phyloP scores from a whole-genome alignment of 345 rosid species.

The Chamaenerion angustifolium region DNA sequence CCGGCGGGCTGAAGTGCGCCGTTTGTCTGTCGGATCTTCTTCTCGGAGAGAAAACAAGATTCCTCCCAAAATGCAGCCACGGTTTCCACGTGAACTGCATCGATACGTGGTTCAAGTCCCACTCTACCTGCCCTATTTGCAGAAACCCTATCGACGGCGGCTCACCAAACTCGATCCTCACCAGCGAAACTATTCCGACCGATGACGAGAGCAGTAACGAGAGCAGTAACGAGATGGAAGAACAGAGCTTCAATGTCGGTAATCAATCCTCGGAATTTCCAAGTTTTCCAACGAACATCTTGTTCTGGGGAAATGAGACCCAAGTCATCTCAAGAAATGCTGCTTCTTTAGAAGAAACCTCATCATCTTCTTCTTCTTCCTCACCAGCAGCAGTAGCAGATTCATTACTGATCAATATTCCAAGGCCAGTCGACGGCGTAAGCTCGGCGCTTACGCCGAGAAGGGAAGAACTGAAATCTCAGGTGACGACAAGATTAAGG shows the following conservation, averaged over 20 bases:
- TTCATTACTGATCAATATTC: constrained; percentile 35
- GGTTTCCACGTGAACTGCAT: constrained; percentile 86
- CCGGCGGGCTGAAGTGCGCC: constrained; percentile 63
- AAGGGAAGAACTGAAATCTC: constrained; percentile 57
- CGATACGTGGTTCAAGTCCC: constrained; percentile 95
- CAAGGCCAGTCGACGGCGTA: constrained; percentile 14
- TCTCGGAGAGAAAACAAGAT: constrained; percentile 60
- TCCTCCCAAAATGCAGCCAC: constrained; percentile 69
- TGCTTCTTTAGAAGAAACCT: constrained; percentile 25
- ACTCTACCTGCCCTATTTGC: constrained; percentile 85
- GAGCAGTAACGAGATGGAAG: constrained; percentile 10
- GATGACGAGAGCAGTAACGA: constrained; percentile 14
- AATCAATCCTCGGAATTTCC: constrained; percentile 31
- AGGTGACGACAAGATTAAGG: constrained; percentile 58
- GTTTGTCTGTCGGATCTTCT: constrained; percentile 76
- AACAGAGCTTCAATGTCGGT: constrained; percentile 22
- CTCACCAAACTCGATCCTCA: constrained; percentile 1
- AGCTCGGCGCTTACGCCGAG: neutral
- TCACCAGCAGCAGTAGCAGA: constrained; percentile 7
- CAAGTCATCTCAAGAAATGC: constrained; percentile 42
- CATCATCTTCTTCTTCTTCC: constrained; percentile 22
- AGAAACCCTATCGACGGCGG: constrained; percentile 33
- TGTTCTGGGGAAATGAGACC: constrained; percentile 76
- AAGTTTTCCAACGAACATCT: constrained; percentile 69
- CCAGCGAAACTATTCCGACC: constrained; percentile 8